Conservation (phyloP, 495 filamentous ascomycete species). For the Clavariopsis aquatica region DNA sequence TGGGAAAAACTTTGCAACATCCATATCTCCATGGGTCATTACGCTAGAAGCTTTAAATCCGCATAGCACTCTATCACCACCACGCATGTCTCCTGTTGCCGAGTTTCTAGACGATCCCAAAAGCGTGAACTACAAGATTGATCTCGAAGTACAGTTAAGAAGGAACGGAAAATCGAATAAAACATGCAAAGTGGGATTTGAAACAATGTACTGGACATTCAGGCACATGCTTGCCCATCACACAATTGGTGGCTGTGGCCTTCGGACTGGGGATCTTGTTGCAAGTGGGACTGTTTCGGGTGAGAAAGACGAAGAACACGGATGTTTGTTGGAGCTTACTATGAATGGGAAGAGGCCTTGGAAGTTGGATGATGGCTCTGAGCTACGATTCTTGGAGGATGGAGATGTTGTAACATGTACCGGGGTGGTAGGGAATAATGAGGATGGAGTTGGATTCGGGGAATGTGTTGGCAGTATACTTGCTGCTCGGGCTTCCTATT, state of each 20-base stretch:
- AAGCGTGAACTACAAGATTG: constrained; percentile 24
- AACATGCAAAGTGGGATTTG: constrained; percentile 21
- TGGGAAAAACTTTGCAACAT: constrained; percentile 41
- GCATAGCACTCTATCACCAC: constrained; percentile 16
- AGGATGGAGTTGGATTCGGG: constrained; percentile 14
- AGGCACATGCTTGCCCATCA: constrained; percentile 40
- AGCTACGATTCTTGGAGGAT: constrained; percentile 19
- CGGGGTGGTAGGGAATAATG: neutral
- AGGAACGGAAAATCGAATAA: neutral
- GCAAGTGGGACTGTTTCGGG: constrained; percentile 40
- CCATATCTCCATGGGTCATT: constrained; percentile 42
- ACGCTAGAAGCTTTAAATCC: constrained; percentile 36
- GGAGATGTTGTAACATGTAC: constrained; percentile 13
- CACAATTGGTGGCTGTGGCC: constrained; percentile 35
- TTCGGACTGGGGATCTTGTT: constrained; percentile 39
- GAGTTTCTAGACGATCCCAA: constrained; percentile 19
- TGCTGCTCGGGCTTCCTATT: neutral
- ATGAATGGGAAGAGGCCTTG: constrained; percentile 12
- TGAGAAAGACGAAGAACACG: constrained; percentile 25
- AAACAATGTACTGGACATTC: constrained; percentile 40
- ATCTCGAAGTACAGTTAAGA: constrained; percentile 27
- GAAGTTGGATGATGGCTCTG: constrained; percentile 10
- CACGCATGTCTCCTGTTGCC: neutral
- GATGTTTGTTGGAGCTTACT: constrained; percentile 26
- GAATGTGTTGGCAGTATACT: constrained; percentile 13